phyloP scores from a whole-genome alignment of 805 yeast species.

The Ascoidea tarda region DNA sequence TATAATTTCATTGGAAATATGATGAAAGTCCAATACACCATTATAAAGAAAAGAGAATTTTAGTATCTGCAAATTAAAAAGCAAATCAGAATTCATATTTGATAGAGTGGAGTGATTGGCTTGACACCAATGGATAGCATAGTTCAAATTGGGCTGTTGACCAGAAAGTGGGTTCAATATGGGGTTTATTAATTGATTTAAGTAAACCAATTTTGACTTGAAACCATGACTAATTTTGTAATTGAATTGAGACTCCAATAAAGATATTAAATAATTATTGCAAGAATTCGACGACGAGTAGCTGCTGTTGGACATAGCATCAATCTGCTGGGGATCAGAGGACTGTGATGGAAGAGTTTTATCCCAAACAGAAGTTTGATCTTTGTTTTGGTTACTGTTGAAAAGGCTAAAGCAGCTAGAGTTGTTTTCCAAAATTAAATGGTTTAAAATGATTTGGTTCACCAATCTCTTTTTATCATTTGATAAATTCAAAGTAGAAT shows the following conservation, averaged over 20 bases:
- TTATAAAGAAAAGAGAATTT: constrained; percentile 17
- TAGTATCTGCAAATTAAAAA: constrained; percentile 19
- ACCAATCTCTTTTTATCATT: constrained; percentile 5
- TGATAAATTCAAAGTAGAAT: constrained; percentile 1
- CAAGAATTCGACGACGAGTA: too few species aligned
- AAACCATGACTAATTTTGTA: not conserved
- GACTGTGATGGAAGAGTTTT: not conserved
- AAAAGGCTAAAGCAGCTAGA: not conserved
- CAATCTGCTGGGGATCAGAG: not conserved
- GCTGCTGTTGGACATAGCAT: too few species aligned
- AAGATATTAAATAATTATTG: not conserved
- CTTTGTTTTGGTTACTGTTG: too few species aligned
- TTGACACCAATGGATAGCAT: constrained; percentile 21
- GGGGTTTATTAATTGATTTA: constrained; percentile 1
- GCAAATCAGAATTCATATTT: constrained; percentile 18
- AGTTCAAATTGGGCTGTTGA: constrained; percentile 11
- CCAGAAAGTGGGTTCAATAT: not conserved
- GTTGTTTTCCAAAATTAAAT: not conserved
- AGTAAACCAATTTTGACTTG: not conserved
- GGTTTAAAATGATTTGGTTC: constrained; percentile 8
- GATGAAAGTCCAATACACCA: constrained; percentile 1
- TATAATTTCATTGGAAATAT: not conserved
- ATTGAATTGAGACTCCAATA: constrained; percentile 2
- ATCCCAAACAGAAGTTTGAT: not conserved
- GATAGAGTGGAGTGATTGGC: constrained; percentile 12